phyloP scores from a whole-genome alignment of 202 grass and related monocot genomes.

The Zoysia matrella region DNA sequence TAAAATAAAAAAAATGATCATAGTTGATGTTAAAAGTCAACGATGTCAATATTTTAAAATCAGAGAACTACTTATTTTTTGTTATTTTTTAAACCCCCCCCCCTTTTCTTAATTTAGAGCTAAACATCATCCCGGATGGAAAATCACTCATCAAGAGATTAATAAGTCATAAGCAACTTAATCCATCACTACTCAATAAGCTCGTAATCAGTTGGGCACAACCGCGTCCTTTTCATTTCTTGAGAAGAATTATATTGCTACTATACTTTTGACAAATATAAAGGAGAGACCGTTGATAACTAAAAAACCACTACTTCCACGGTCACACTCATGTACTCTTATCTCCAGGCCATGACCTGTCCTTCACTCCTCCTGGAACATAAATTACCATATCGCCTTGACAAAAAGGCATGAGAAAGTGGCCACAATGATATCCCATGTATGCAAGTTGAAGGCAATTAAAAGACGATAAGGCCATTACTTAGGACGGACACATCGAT shows the following conservation, averaged over 20 bases:
- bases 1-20: too few relatives aligned
- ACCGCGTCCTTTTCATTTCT: neutral
- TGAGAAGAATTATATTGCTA: neutral
- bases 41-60: too few relatives aligned
- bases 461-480: slow-evolving; percentile 41
- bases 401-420: slow-evolving; percentile 38
- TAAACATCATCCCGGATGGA: too few relatives aligned
- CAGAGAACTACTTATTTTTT: too few relatives aligned
- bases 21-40: too few relatives aligned
- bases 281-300: slow-evolving; percentile 19
- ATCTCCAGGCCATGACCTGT: slow-evolving; percentile 19
- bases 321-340: slow-evolving; percentile 37
- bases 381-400: slow-evolving; percentile 48
- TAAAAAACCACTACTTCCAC: slow-evolving; percentile 34
- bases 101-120: too few relatives aligned
- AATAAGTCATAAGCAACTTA: neutral
- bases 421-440: slow-evolving; percentile 36
- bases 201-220: neutral
- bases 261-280: neutral
- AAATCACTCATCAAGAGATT: too few relatives aligned
- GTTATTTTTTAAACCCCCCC: too few relatives aligned
- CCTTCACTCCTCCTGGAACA: slow-evolving; percentile 7
- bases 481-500: slow-evolving; percentile 11
- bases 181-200: neutral
- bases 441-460: slow-evolving; percentile 19